Evolutionary conservation across 768 basidiomycete genomes (phyloP), one percentile per base, ranked within the genome.

Genomic region (Coprinopsis marcescibilis): DNA sequence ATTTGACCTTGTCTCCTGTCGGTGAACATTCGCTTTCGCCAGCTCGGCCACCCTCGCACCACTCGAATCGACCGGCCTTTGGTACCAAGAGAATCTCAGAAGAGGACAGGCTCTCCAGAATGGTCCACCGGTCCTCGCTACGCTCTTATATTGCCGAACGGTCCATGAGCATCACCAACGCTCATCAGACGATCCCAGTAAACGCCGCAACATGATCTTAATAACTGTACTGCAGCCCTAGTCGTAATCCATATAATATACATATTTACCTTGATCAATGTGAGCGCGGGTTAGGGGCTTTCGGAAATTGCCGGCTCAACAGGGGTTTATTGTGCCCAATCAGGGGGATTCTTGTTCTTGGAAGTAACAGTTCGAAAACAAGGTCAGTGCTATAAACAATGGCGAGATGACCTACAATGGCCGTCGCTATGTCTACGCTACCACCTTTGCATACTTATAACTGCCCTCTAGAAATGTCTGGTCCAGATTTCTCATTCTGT

Each of bases 91-190:
- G 27, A 39, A 25, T 37, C 13, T 14, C 27, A 6, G 48, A 49
- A 21, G 48, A 49, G 27, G 48, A 49, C 4, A 1, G 43, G 34
- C 36, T 49, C 17, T 49, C 48, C 5, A 41, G 48, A 13, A 42
- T 49, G 21, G 48, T 49, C 8, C 48, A 49, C 48, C 43, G 48
- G 32, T 43, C 42, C 2, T 44, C 48, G 15, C 25, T 49, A 35
- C 48, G 32, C 17, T 49, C 48, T 7, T 49, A 49, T 36, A 11
- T 49, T 12, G 48, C 43, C 15, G 48, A 49, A 37, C 48, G 48
- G 7, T 35, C 48, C 4, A 40, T 36, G 3, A 49, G 48, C 21
- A 17, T 30, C 3, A 3, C 46, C 23, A 48, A 46, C 23, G 45
- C 19, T 25, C 41, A 15, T n/a, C 35, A 37, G n/a, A 25, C 19